Percentiles rank a stretch among this genome's conserved stretches.
Evolutionary conservation across 202 grass and related monocot genomes (phyloP).

Genomic region (Carex arenaria): DNA sequence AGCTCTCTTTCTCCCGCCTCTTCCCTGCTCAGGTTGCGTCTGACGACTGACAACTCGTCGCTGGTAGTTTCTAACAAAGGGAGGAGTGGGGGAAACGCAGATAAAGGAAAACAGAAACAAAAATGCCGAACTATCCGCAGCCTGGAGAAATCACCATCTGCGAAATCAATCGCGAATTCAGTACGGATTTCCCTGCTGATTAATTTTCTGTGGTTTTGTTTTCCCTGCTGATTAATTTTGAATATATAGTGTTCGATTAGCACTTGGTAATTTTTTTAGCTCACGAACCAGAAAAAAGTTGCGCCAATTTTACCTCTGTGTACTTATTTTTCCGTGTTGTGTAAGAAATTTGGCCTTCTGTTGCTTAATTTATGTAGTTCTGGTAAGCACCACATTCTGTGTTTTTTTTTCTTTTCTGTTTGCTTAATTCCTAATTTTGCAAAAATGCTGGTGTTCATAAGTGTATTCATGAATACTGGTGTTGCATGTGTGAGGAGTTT

Average conservation of each 20-base stretch:
- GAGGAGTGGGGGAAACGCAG: neutral
- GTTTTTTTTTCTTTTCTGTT: neutral
- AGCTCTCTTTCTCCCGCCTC: neutral
- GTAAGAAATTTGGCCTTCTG: neutral
- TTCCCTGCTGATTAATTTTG: neutral
- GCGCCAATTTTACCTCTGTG: neutral
- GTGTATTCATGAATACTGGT: neutral
- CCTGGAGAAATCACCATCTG: slow-evolving; percentile 77
- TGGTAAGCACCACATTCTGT: neutral
- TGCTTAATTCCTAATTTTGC: neutral
- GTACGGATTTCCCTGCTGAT: slow-evolving; percentile 11
- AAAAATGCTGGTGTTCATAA: neutral
- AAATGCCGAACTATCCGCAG: slow-evolving; percentile 70
- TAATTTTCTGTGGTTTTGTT: neutral
- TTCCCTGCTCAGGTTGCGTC: neutral
- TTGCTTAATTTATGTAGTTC: neutral
- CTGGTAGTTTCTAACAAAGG: neutral
- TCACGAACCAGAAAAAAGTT: neutral
- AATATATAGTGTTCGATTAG: neutral
- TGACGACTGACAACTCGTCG: neutral
- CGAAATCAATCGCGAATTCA: slow-evolving; percentile 89
- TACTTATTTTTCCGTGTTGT: neutral
- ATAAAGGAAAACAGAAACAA: neutral
- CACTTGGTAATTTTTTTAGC: neutral
- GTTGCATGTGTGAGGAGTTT: neutral